phyloP scores from a whole-genome alignment of 1,139 yeast species.

The Geotrichum restrictum region DNA sequence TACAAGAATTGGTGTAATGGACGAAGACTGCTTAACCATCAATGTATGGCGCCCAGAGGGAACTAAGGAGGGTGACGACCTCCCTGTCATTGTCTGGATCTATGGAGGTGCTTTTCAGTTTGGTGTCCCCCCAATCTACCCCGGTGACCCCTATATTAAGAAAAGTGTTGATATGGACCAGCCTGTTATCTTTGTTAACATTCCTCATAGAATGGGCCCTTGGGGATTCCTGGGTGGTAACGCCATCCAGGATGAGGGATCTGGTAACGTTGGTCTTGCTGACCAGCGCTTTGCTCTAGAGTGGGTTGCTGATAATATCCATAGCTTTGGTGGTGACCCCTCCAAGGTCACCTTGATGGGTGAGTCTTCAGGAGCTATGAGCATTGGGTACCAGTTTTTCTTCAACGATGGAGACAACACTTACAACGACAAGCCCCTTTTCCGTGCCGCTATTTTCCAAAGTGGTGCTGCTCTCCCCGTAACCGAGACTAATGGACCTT shows the following conservation, averaged over 20 bases:
- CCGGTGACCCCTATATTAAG: constrained; percentile 20
- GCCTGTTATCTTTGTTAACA: constrained; percentile 25
- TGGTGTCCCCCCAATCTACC: constrained; percentile 25
- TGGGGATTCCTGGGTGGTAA: constrained; percentile 35
- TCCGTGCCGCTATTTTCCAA: constrained; percentile 34
- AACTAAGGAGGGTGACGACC: constrained; percentile 2
- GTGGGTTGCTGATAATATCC: constrained; percentile 41
- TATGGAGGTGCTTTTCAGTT: constrained; percentile 36
- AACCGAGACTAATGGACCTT: constrained; percentile 12
- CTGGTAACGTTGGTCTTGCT: constrained; percentile 34
- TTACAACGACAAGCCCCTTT: constrained; percentile 26
- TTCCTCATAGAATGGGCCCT: constrained; percentile 33
- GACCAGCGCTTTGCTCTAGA: constrained; percentile 40
- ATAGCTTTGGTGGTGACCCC: constrained; percentile 42
- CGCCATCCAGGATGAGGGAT: constrained; percentile 26
- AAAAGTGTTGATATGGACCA: constrained; percentile 24
- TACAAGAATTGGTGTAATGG: constrained; percentile 12
- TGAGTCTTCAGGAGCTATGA: constrained; percentile 41
- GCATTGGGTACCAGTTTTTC: constrained; percentile 34
- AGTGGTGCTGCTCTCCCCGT: constrained; percentile 21
- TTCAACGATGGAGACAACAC: constrained; percentile 27
- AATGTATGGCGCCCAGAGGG: constrained; percentile 26
- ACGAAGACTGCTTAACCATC: constrained; percentile 30
- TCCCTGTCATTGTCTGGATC: constrained; percentile 35
- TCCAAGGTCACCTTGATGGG: constrained; percentile 39